phyloP scores from a whole-genome alignment of 2,329 filamentous ascomycete species.

The Trichoderma hamatum region DNA sequence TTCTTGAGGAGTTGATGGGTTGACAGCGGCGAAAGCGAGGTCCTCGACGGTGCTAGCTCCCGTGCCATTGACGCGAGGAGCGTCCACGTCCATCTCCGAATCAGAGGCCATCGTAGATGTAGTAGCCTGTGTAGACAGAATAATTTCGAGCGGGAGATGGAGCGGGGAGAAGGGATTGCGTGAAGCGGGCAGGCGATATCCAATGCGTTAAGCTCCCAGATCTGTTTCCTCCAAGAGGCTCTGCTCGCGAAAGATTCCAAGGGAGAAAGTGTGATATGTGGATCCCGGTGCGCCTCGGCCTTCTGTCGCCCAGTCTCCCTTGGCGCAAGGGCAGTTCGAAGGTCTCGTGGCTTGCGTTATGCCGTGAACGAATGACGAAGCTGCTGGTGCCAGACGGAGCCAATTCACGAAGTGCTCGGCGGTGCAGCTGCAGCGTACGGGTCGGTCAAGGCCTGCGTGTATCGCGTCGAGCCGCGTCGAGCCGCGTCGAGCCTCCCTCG shows the following conservation, averaged over 20 bases:
- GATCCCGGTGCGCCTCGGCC: conserved; percentile 13
- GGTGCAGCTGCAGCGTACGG: not conserved
- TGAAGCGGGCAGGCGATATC: not conserved
- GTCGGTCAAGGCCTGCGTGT: not conserved
- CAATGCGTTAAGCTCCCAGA: not conserved
- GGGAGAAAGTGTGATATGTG: conserved; percentile 17
- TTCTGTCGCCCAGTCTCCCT: not conserved
- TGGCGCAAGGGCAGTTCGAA: not conserved
- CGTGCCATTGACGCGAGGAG: conserved; percentile 36
- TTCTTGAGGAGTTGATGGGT: conserved; percentile 40
- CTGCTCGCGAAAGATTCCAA: conserved; percentile 12
- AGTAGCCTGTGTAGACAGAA: not conserved
- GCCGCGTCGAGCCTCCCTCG: not conserved
- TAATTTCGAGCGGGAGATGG: not conserved
- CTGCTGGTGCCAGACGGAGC: not conserved
- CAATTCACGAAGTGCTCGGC: not conserved
- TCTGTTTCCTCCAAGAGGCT: not conserved
- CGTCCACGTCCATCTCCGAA: conserved; percentile 40
- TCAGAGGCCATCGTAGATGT: conserved; percentile 37
- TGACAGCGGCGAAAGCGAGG: conserved; percentile 40
- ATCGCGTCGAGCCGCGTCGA: not conserved
- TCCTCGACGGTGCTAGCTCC: conserved; percentile 39
- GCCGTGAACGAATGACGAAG: not conserved
- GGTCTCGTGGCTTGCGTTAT: conserved; percentile 2
- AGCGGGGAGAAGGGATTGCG: not conserved